Percentiles rank a stretch among this genome's conserved stretches.
Conservation (phyloP, 139 green algal species). For the Coccomyxa sp. region DNA sequence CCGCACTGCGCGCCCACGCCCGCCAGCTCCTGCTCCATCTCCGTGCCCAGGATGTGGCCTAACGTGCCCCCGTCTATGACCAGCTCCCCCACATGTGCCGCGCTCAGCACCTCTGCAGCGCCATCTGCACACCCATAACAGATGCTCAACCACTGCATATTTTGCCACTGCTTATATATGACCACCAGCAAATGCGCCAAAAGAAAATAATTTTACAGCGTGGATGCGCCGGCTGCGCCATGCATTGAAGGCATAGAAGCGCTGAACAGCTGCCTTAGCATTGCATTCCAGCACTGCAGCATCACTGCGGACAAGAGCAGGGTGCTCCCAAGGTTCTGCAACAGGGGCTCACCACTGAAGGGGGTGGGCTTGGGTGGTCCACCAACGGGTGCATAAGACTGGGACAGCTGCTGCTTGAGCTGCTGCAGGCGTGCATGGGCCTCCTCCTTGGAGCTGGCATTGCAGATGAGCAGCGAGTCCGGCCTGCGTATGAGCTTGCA, state of each 20-base stretch:
- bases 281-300: too few relatives aligned
- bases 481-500: constrained; percentile 75
- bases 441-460: constrained; percentile 33
- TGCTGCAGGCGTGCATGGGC: constrained; percentile 15
- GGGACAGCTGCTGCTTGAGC: constrained; percentile 5
- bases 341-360: too few relatives aligned
- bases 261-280: too few relatives aligned
- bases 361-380: neutral
- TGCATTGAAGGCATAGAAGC: too few relatives aligned
- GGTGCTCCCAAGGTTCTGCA: too few relatives aligned
- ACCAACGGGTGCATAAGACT: neutral
- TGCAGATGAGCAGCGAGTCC: constrained; percentile 55
- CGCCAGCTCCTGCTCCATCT: constrained; percentile 36
- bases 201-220: too few relatives aligned
- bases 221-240: too few relatives aligned
- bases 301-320: too few relatives aligned
- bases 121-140: neutral
- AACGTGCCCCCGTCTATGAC: constrained; percentile 85
- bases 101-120: neutral
- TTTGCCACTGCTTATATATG: too few relatives aligned
- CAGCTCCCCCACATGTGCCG: constrained; percentile 42
- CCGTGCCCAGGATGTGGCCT: constrained; percentile 51
- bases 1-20: constrained; percentile 47
- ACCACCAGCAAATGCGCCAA: too few relatives aligned
- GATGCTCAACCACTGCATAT: too few relatives aligned